Base-by-base conservation (phyloP, 208 protist genomes). In the Phytomonas serpens region DNA sequence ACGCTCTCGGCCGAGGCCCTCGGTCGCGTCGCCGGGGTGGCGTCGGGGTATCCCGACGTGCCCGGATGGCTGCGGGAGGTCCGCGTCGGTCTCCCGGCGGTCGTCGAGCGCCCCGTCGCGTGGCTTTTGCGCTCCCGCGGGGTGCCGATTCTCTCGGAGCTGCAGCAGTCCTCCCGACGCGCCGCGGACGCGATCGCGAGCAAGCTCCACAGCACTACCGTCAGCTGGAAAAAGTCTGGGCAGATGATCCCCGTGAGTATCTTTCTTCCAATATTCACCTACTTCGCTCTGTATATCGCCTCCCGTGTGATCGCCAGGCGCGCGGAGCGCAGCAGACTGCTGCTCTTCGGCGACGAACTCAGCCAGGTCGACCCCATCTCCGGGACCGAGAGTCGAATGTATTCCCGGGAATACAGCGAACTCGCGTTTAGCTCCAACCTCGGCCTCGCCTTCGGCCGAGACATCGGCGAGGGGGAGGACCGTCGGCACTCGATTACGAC, bases 211-310 rank as follows among this genome's bases (percentile, higher is more conserved):
- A 16, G 2, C 42, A 3, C 42, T 16, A 16, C 42, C 42, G 42
- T 4, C 13, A 16, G 42, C 7, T 88, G 83, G 83, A 69, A 79
- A n/a, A 71, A 73, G 32, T 78, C 77, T 19, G 81, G 83, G 31
- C 86, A 83, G 4, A 80, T 89, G 64, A 80, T 93, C 23, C 86
- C 88, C 9, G 74, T 88, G 6, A 77, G 74, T 14, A 51, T 93
- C 47, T 93, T 93, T 33, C 79, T 93, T 34, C 86, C 88, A 4
- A 57, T 91, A 64, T 91, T 93, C 72, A 87, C 88, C 0, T 61
- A 86, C n/a, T 63, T 73, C 10, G 79, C 77, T 0, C 76, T 93
- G 30, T 75, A 84, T 14, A 64, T 84, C 42, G 42, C 42, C 42
- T 52, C 57, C 40, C 71, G 14, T 51, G 69, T 70, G 40, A 70